Evolutionary conservation across 1,139 yeast species (phyloP), one percentile per base, ranked within the genome.

Genomic region (Yamadazyma diddensiae): DNA sequence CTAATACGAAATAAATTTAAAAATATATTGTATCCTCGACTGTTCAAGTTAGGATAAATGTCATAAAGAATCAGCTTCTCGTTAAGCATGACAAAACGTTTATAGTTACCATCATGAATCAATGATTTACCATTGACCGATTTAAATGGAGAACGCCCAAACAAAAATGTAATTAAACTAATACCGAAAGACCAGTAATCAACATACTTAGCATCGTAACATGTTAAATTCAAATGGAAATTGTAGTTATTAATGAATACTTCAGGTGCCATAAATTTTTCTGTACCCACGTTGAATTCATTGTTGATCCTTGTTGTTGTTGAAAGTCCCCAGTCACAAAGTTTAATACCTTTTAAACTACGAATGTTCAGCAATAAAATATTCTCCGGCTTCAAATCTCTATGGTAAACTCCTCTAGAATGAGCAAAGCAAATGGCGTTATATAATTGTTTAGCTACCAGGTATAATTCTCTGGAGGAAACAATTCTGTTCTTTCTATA

Each of bases 191-290:
- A 62, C 73, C 72, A 66, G 43, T 54, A 65, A 48, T 61, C 73
- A 21, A 61, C 61, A 36, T 50, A 64, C 39, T 47, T 52, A 27
- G 62, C 51, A 36, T 64, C 70, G 39, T 64, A 62, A n/a, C 47
- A 40, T 21, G 47, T 46, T 25, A 51, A 38, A 20, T 49, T 50
- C 15, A 44, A 45, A 28, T 46, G 41, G 18, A 46, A 37, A 15
- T 47, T 48, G 29, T 37, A 39, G 35, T 41, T 39, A 24, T 41
- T 35, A 27, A 42, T 36, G 54, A 59, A 38, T 58, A 63, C 47
- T 43, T 74, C 80, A 1, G 80, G 80, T 0, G 80, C 76, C 78
- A 74, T 73, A 46, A 73, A 74, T 48, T 71, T 72, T 43, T 73
- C 79, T 6, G 79, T 72, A 24, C 80, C 80, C 26, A 74, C 74